A percentile compares a stretch with the other conserved stretches of the same genome.
Conservation (phyloP, 306 rosid genomes). For the Leucaena leucocephala region DNA sequence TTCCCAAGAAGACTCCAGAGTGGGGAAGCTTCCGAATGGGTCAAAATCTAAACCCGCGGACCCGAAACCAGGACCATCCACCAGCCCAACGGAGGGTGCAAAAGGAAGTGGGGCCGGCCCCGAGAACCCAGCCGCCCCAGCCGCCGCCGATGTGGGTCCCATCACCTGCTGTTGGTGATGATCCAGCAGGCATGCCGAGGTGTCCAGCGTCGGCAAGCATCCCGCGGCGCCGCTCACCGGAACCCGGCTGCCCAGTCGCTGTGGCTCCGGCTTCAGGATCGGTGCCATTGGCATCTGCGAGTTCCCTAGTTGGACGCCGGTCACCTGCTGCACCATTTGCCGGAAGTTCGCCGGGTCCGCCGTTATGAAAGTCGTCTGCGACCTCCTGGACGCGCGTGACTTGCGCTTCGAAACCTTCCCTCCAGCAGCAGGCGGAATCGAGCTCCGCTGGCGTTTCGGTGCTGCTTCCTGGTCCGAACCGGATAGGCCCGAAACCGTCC, state of each 20-base stretch:
- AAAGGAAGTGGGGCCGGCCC: conserved; percentile 43
- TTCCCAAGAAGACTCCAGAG: conserved; percentile 96
- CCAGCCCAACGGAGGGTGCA: conserved; percentile 12
- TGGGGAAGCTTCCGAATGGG: conserved; percentile 71
- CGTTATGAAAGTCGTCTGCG: conserved; percentile 64
- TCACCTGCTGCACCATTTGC: conserved; percentile 74
- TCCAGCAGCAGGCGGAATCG: conserved; percentile 9
- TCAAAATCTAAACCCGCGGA: conserved; percentile 69
- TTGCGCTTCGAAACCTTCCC: conserved; percentile 59
- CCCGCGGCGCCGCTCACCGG: conserved; percentile 25
- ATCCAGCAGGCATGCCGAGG: conserved; percentile 78
- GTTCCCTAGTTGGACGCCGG: conserved; percentile 58
- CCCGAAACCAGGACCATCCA: conserved; percentile 32
- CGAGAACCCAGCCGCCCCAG: conserved; percentile 38
- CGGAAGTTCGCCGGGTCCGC: conserved; percentile 75
- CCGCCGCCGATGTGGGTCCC: conserved; percentile 27
- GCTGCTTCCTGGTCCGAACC: conserved; percentile 72
- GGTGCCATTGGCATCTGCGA: conserved; percentile 44
- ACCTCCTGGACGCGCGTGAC: conserved; percentile 60
- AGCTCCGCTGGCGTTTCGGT: background rate
- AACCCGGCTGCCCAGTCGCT: conserved; percentile 39
- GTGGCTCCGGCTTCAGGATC: conserved; percentile 84
- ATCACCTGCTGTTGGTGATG: conserved; percentile 50
- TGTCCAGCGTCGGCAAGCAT: conserved; percentile 83
- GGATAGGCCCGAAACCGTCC: conserved; percentile 63